Conservation (phyloP, 371 early-diverging fungal species). For the Coemansia sp. region DNA sequence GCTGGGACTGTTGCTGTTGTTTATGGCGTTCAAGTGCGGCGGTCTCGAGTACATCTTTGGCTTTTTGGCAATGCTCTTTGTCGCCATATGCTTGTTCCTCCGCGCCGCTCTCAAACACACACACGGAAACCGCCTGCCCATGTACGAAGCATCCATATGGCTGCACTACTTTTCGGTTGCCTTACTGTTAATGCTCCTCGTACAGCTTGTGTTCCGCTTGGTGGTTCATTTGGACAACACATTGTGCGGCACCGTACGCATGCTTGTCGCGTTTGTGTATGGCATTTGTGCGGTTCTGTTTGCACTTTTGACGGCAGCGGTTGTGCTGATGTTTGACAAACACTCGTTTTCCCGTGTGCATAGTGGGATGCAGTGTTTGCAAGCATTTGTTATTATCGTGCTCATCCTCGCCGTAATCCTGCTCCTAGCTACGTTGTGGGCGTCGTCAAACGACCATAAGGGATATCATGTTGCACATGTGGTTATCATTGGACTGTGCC, state of each 20-base stretch:
- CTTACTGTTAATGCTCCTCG: conserved; percentile 26
- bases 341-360: conserved; percentile 26
- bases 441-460: conserved; percentile 31
- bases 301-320: conserved; percentile 33
- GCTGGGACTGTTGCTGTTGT: conserved; percentile 26
- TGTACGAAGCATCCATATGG: conserved; percentile 44
- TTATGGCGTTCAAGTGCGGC: conserved; percentile 45
- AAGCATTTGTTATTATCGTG: conserved; percentile 38
- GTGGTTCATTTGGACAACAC: conserved; percentile 43
- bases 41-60: conserved; percentile 41
- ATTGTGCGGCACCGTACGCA: conserved; percentile 24
- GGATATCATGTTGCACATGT: conserved; percentile 42
- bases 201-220: conserved; percentile 36
- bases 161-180: conserved; percentile 45
- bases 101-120: conserved; percentile 28
- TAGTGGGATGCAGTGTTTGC: conserved; percentile 39
- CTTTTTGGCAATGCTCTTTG: conserved; percentile 29
- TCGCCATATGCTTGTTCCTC: conserved; percentile 34
- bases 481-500: conserved; percentile 30
- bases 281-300: conserved; percentile 19
- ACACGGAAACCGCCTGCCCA: conserved; percentile 18
- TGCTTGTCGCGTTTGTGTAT: conserved; percentile 36
- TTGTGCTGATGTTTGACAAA: conserved; percentile 46
- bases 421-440: conserved; percentile 25
- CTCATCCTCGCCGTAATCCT: conserved; percentile 29